Conservation (phyloP, 192 early-diverging fungal genomes). For the Rhizophagus clarus region DNA sequence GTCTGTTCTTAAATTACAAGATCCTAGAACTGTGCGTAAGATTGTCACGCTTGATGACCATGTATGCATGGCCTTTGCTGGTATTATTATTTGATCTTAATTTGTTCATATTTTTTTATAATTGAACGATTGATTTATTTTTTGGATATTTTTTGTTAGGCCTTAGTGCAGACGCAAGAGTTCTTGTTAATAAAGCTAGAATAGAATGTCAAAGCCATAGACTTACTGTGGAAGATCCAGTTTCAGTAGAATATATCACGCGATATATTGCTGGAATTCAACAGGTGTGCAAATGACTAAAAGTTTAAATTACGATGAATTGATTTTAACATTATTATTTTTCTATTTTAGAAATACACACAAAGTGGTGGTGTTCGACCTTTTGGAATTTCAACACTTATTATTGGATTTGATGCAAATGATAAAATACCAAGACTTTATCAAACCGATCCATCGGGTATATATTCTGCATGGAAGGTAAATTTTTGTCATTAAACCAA, state of each 20-base stretch:
- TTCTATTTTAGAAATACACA: constrained; percentile 82
- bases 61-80: constrained; percentile 94
- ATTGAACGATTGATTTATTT: background rate
- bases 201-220: constrained; percentile 98
- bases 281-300: constrained; percentile 61
- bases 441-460: constrained; percentile 98
- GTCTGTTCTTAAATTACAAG: constrained; percentile 93
- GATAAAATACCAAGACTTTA: constrained; percentile 87
- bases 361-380: constrained; percentile 98
- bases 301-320: background rate
- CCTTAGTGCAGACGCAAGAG: constrained; percentile 93
- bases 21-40: constrained; percentile 95
- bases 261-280: constrained; percentile 95
- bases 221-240: constrained; percentile 95
- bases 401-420: constrained; percentile 92
- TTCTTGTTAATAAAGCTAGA: constrained; percentile 94
- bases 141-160: constrained; percentile 48
- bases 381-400: constrained; percentile 96
- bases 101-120: background rate
- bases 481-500: too few relatives aligned
- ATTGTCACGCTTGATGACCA: constrained; percentile 97
- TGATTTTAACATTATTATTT: background rate
- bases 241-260: constrained; percentile 97
- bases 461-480: constrained; percentile 97
- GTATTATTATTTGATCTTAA: constrained; percentile 44